phyloP scores from a whole-genome alignment of 2,329 filamentous ascomycete genomes.

The Macrophomina phaseolina region DNA sequence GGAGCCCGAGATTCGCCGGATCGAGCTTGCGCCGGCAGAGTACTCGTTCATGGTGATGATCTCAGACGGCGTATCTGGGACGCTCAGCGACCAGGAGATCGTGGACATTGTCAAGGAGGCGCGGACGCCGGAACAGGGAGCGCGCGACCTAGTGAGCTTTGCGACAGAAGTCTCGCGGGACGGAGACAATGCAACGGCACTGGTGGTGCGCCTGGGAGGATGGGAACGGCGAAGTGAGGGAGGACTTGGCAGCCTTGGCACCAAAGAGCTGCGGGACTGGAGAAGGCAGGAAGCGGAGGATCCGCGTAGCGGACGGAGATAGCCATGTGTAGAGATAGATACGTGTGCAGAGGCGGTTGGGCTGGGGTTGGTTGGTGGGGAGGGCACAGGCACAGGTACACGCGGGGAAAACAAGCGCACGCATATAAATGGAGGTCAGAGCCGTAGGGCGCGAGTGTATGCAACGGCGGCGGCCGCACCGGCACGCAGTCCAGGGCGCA shows the following conservation, averaged over 20 bases:
- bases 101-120: conserved; percentile 96
- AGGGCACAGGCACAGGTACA: conserved; percentile 8
- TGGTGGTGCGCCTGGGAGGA: conserved; percentile 67
- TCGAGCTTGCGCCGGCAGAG: conserved; percentile 81
- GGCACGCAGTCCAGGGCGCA: background rate
- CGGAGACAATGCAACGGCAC: conserved; percentile 68
- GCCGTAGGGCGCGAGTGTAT: conserved; percentile 10
- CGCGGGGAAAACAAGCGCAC: background rate
- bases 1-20: conserved; percentile 83
- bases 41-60: conserved; percentile 89
- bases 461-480: conserved; percentile 7
- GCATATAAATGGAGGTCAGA: background rate
- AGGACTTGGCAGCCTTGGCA: conserved; percentile 85
- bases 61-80: conserved; percentile 86
- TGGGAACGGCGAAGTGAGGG: conserved; percentile 79
- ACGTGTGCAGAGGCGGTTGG: conserved; percentile 13
- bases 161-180: conserved; percentile 78
- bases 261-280: conserved; percentile 88
- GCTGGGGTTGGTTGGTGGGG: conserved; percentile 13
- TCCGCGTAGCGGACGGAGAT: conserved; percentile 67
- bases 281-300: conserved; percentile 80
- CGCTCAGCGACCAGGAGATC: conserved; percentile 89
- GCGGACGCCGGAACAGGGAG: conserved; percentile 84
- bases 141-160: conserved; percentile 79
- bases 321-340: background rate